These are phyloP conservation scores for Orychophragmus violaceus DNA, from an alignment of 345 rosid genomes.

Conservation along the genomic window DNA sequence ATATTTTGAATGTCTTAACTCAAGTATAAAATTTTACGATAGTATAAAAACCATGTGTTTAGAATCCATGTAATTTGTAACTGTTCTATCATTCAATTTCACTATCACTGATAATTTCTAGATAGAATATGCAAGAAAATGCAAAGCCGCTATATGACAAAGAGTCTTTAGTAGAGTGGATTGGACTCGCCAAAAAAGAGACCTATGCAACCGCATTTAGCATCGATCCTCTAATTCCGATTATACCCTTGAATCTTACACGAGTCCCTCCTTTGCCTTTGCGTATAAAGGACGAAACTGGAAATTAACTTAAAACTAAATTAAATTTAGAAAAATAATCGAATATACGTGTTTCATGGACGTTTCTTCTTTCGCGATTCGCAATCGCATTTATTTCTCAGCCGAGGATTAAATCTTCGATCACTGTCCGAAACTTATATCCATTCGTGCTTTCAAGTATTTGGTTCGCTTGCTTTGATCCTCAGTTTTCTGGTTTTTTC, in stretches of 20 bases:
- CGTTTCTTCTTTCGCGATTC: conserved; percentile 15
- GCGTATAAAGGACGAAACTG: neutral
- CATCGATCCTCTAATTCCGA: neutral
- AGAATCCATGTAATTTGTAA: neutral
- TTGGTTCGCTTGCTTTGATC: neutral
- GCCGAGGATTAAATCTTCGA: neutral
- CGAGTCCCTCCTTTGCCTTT: neutral
- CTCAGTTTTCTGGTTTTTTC: neutral
- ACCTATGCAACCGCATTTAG: neutral
- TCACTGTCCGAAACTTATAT: neutral
- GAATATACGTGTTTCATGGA: neutral
- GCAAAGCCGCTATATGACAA: neutral
- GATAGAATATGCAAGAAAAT: neutral
- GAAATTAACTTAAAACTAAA: neutral
- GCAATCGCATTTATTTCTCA: neutral
- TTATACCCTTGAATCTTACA: conserved; percentile 14
- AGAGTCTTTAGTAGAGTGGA: neutral
- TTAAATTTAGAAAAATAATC: neutral
- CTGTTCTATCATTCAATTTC: too few species aligned
- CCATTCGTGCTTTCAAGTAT: neutral
- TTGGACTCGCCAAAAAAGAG: neutral
- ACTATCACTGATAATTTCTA: neutral
- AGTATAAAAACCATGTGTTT: too few species aligned
- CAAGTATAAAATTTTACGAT: too few species aligned
- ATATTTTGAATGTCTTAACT: neutral